A percentile compares a stretch with the other conserved stretches of the same genome.
These are phyloP conservation scores for Amoeboaphelidium protococcarum DNA, from an alignment of 371 early-diverging fungal genomes.

Conservation along the genomic window DNA sequence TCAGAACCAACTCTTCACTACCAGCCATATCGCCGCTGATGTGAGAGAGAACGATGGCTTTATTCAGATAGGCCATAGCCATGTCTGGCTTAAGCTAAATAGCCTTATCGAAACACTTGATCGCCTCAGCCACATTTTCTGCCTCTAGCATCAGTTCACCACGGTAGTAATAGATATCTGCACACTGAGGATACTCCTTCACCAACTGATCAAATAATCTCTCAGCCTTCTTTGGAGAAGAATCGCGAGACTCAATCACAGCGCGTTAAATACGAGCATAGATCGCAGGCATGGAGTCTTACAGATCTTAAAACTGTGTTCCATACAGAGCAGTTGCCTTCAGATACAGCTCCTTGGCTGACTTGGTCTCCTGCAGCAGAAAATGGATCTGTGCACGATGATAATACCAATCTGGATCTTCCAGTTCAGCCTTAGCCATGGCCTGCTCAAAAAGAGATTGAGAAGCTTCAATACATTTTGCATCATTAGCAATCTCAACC, in stretches of 20 bases:
- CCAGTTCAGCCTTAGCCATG: constrained; percentile 25
- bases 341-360: not conserved
- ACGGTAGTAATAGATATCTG: constrained; percentile 83
- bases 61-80: constrained; percentile 20
- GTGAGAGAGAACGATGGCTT: constrained; percentile 56
- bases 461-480: not conserved
- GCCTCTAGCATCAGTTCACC: constrained; percentile 79
- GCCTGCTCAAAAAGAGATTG: constrained; percentile 14
- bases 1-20: constrained; percentile 46
- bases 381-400: constrained; percentile 16
- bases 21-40: constrained; percentile 35
- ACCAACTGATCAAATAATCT: constrained; percentile 38
- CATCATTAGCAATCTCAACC: constrained; percentile 30
- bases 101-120: constrained; percentile 34
- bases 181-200: constrained; percentile 42
- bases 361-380: not conserved
- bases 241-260: not conserved
- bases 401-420: constrained; percentile 50
- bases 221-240: not conserved
- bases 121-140: constrained; percentile 32
- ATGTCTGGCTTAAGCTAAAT: constrained; percentile 35
- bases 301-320: no score
- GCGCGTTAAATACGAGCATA: not conserved
- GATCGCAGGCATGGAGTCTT: no score
- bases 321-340: not conserved